Conservation (phyloP, 2,329 filamentous ascomycete species). For the Graphilbum ipis-grandicollis region DNA sequence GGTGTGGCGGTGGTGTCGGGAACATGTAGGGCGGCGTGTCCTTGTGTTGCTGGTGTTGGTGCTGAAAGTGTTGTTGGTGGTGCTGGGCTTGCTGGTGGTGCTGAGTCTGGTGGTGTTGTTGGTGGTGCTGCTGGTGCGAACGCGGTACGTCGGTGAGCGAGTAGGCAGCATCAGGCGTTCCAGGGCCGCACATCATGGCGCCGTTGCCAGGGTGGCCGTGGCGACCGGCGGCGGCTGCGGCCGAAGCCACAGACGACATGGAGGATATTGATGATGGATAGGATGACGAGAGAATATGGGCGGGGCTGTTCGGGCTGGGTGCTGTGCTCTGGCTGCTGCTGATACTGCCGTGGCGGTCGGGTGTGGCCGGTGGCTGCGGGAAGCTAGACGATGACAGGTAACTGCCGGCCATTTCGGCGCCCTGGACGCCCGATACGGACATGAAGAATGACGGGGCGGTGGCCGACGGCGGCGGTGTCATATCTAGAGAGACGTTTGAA, state of each 20-base stretch:
- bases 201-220: background rate
- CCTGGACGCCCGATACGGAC: background rate
- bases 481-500: constrained; percentile 13
- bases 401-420: constrained; percentile 1
- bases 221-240: background rate
- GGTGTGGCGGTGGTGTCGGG: constrained; percentile 2
- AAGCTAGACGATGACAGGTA: constrained; percentile 2
- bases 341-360: constrained; percentile 7
- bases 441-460: constrained; percentile 7
- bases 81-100: constrained; percentile 27
- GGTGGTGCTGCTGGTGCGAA: background rate
- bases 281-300: constrained; percentile 64
- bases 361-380: constrained; percentile 6
- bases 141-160: constrained; percentile 5
- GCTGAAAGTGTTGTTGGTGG: background rate
- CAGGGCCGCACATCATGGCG: constrained; percentile 4
- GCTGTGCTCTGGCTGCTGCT: constrained; percentile 4
- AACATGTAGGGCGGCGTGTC: background rate
- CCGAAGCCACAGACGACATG: constrained; percentile 2
- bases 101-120: background rate
- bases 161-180: constrained; percentile 4
- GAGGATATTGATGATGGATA: constrained; percentile 59
- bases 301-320: constrained; percentile 35
- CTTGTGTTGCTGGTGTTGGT: background rate
- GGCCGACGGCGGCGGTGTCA: constrained; percentile 18